Conservation (phyloP, 129 eudicot species). For the Smallanthus sonchifolius region DNA sequence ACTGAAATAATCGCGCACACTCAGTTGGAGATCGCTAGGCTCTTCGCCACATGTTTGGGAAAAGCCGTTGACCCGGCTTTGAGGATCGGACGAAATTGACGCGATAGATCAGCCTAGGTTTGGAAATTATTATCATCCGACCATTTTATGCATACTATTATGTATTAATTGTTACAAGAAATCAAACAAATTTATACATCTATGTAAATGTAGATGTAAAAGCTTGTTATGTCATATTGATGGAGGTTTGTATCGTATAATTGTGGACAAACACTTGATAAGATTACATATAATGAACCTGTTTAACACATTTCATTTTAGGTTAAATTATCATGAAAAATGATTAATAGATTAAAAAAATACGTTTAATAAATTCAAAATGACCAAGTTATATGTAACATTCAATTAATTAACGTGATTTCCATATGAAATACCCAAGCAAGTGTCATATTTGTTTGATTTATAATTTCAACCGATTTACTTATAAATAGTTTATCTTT, state of each 20-base stretch:
- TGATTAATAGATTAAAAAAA: background rate
- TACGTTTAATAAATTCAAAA: no score
- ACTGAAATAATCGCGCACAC: slow-evolving; percentile 91
- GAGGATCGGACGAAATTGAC: slow-evolving; percentile 58
- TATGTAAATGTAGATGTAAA: slow-evolving; percentile 19
- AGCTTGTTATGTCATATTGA: slow-evolving; percentile 21
- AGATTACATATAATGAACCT: background rate
- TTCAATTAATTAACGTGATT: no score
- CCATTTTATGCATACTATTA: slow-evolving; percentile 4
- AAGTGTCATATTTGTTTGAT: no score
- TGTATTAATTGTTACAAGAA: slow-evolving; percentile 1
- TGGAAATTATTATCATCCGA: background rate
- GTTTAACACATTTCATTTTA: background rate
- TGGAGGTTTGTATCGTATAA: slow-evolving; percentile 22
- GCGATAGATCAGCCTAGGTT: background rate
- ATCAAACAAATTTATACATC: slow-evolving; percentile 19
- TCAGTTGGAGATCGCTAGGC: slow-evolving; percentile 82
- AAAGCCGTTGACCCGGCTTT: slow-evolving; percentile 58
- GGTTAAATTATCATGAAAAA: background rate
- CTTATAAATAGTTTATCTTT: no score
- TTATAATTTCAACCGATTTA: no score
- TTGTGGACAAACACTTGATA: background rate
- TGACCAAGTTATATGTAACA: no score
- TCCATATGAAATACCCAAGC: no score
- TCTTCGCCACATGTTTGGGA: slow-evolving; percentile 49